Conservation (phyloP, 2,329 filamentous ascomycete species). For the Elsinoe necatrix region DNA sequence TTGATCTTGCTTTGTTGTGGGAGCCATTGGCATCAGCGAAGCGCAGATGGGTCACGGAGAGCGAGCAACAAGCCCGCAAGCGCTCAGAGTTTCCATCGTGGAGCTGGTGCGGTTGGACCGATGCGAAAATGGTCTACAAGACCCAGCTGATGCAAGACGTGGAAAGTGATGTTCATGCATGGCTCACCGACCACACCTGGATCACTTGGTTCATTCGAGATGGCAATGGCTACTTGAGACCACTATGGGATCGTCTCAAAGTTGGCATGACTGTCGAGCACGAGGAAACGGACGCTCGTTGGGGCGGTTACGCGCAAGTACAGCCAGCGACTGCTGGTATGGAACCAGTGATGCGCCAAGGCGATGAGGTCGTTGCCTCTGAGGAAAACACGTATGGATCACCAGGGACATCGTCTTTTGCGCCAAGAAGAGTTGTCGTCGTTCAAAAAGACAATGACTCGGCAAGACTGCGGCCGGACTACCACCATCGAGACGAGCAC, state of each 20-base stretch:
- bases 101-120: conserved; percentile 32
- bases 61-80: conserved; percentile 1
- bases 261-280: background rate
- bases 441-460: too few relatives aligned
- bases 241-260: conserved; percentile 24
- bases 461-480: background rate
- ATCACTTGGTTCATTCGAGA: conserved; percentile 32
- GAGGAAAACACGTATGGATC: too few relatives aligned
- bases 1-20: conserved; percentile 32
- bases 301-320: conserved; percentile 2
- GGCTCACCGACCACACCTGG: conserved; percentile 32
- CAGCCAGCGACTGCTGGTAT: too few relatives aligned
- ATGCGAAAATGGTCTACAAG: conserved; percentile 21
- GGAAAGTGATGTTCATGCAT: conserved; percentile 27
- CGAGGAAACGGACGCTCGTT: background rate
- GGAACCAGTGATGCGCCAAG: too few relatives aligned
- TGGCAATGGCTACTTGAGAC: conserved; percentile 26
- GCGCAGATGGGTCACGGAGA: background rate
- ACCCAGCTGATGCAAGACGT: conserved; percentile 22
- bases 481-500: background rate
- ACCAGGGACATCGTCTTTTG: too few relatives aligned
- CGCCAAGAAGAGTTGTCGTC: too few relatives aligned
- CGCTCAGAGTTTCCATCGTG: conserved; percentile 29
- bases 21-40: conserved; percentile 15
- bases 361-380: too few relatives aligned